Conservation (phyloP, 2,329 filamentous ascomycete species). For the Sphaerostilbella broomeana region DNA sequence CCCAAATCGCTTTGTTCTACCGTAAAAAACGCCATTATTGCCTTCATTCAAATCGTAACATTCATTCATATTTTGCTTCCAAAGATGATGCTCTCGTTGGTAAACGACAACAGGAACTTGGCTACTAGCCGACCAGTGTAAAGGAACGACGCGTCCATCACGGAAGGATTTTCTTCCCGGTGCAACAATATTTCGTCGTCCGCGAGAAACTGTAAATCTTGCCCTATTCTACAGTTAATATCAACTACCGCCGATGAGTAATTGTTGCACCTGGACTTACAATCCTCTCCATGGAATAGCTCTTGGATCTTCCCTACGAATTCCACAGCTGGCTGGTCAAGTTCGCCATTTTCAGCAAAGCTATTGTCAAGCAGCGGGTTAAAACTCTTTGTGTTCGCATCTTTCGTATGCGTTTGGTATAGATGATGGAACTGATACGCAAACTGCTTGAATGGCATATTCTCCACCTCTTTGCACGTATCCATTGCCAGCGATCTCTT, state of each 20-base stretch:
- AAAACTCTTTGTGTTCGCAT: conserved; percentile 43
- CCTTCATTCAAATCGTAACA: background rate
- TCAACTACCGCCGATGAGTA: background rate
- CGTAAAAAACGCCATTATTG: background rate
- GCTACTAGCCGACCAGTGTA: conserved; percentile 48
- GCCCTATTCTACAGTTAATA: conserved; percentile 23
- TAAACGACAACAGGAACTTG: conserved; percentile 50
- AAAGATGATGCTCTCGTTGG: conserved; percentile 43
- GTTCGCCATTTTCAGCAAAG: conserved; percentile 35
- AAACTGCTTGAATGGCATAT: conserved; percentile 54
- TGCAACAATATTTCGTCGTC: conserved; percentile 42
- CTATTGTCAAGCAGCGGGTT: conserved; percentile 47
- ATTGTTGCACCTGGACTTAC: conserved; percentile 30
- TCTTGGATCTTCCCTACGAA: conserved; percentile 40
- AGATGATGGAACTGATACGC: conserved; percentile 54
- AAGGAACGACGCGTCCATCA: conserved; percentile 41
- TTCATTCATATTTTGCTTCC: conserved; percentile 22
- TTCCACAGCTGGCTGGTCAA: conserved; percentile 40
- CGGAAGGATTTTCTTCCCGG: conserved; percentile 38
- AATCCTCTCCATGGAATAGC: conserved; percentile 37
- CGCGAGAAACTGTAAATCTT: conserved; percentile 36
- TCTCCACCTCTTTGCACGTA: conserved; percentile 46
- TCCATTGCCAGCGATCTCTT: conserved; percentile 39
- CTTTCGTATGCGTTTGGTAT: conserved; percentile 50
- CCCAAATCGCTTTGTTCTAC: no score